Base-by-base conservation (phyloP, 139 green algal genomes). In the Coccomyxa sp. region DNA sequence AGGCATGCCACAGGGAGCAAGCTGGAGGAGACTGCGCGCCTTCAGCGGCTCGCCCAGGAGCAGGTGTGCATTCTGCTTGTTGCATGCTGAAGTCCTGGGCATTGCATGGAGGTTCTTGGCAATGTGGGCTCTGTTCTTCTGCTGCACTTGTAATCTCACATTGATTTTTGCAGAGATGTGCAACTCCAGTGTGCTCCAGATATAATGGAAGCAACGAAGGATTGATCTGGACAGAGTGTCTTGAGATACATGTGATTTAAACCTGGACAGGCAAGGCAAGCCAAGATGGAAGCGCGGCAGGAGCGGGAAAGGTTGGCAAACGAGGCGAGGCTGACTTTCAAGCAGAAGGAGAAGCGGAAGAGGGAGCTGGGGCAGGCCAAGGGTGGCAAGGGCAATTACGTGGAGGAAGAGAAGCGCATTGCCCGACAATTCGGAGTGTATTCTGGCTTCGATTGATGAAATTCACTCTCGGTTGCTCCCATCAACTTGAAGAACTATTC, bases 321-420 rank as follows among this genome's bases (percentile, higher is more conserved):
- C 10, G 81, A 89, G 31, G 88, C 85, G 76, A 67, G 78, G 57
- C 79, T 89, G 3, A 88, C 74, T 15, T 93, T 88, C 23, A 86
- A 90, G 45, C 89, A 94, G 30, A 92, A 92, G 90, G 91, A 95
- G 80, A 95, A 95, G 81, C 79, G 88, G 23, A 95, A 95, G 67
- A 82, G 92, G 12, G 91, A 94, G 13, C 13, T 81, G 3, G 92
- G 91, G 16, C 78, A 84, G 58, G 78, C 81, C 27, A 86, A 82
- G 68, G 81, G 68, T 51, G 75, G 77, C 32, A 83, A 83, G 76
- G 92, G 92, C 58, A 95, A 91, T 79, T 94, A 92, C 59, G 88
- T 95, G 18, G 90, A 94, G 63, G 93, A 95, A 78, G 90, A 93
- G 84, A 94, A 94, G 82, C 84, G 91, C 13, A 68, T 92, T 58